Conservation (phyloP, 495 filamentous ascomycete species). For the Penicillium crystallinum region DNA sequence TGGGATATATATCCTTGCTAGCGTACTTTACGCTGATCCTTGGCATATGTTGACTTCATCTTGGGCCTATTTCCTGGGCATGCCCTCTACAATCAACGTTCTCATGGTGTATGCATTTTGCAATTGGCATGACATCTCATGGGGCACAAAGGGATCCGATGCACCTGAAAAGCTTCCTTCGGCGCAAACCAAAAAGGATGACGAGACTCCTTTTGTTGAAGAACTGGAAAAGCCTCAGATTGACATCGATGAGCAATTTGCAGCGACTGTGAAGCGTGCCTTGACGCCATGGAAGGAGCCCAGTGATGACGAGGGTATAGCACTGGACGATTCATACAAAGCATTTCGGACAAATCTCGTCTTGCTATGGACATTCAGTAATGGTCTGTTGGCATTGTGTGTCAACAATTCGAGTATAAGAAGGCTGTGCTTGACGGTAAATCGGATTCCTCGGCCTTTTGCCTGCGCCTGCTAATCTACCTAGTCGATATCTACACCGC, state of each 20-base stretch:
- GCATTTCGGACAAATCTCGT: slow-evolving; percentile 91
- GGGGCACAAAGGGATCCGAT: slow-evolving; percentile 98
- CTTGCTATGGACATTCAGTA: slow-evolving; percentile 85
- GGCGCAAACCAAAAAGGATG: slow-evolving; percentile 71
- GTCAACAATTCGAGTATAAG: slow-evolving; percentile 77
- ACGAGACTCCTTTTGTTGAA: slow-evolving; percentile 78
- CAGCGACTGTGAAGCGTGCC: slow-evolving; percentile 87
- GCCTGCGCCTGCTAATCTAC: too few species aligned
- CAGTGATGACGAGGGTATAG: slow-evolving; percentile 64
- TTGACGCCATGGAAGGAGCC: slow-evolving; percentile 66
- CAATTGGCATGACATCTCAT: slow-evolving; percentile 99
- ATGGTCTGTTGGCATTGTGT: slow-evolving; percentile 70
- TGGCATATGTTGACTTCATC: slow-evolving; percentile 99
- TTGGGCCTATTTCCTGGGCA: slow-evolving; percentile 53
- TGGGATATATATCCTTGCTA: slow-evolving; percentile 90
- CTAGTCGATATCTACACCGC: slow-evolving; percentile 13
- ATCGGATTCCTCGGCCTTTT: slow-evolving; percentile 30
- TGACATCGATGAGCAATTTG: slow-evolving; percentile 94
- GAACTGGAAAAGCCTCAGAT: slow-evolving; percentile 91
- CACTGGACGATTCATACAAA: slow-evolving; percentile 92
- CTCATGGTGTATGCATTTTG: slow-evolving; percentile 97
- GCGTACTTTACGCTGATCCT: slow-evolving; percentile 92
- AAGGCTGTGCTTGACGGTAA: slow-evolving; percentile 73
- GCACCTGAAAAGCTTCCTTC: slow-evolving; percentile 88
- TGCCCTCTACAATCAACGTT: slow-evolving; percentile 82